phyloP scores from a whole-genome alignment of 805 yeast species.

The Candida boleticola region DNA sequence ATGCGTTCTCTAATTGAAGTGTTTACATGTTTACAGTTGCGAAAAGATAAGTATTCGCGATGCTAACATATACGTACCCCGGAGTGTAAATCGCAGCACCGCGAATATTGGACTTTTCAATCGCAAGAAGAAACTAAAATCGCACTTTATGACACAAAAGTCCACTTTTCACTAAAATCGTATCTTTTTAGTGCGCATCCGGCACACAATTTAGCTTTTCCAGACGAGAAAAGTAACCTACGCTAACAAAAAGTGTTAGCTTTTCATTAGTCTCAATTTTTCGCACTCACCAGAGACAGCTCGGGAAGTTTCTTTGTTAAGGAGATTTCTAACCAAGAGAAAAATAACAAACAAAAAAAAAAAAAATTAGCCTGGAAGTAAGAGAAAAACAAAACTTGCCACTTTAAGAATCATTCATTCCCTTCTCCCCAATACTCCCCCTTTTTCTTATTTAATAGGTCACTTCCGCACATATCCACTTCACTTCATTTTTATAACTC shows the following conservation, averaged over 20 bases:
- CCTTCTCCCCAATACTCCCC: background rate
- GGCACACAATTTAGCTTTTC: too few relatives aligned
- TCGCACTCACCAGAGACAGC: slow-evolving; percentile 2
- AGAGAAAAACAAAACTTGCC: background rate
- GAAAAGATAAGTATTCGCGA: background rate
- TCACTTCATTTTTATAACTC: background rate
- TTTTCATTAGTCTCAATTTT: slow-evolving; percentile 7
- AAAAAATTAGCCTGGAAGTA: background rate
- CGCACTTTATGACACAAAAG: background rate
- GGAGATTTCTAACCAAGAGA: too few relatives aligned
- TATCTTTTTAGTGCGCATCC: slow-evolving; percentile 4
- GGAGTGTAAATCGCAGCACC: slow-evolving; percentile 4
- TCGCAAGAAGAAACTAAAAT: background rate
- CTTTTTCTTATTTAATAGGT: slow-evolving; percentile 4
- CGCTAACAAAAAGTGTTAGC: slow-evolving; percentile 5
- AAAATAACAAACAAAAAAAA: slow-evolving; percentile 1
- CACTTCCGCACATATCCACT: background rate
- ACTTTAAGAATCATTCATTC: background rate
- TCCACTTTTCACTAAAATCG: background rate
- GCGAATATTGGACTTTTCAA: background rate
- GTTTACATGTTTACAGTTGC: background rate
- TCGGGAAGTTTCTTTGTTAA: background rate
- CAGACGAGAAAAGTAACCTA: slow-evolving; percentile 1
- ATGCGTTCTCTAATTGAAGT: too few relatives aligned
- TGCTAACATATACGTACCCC: slow-evolving; percentile 1